phyloP scores from a whole-genome alignment of 352 stramenopile species.

The Pythium aquatile region DNA sequence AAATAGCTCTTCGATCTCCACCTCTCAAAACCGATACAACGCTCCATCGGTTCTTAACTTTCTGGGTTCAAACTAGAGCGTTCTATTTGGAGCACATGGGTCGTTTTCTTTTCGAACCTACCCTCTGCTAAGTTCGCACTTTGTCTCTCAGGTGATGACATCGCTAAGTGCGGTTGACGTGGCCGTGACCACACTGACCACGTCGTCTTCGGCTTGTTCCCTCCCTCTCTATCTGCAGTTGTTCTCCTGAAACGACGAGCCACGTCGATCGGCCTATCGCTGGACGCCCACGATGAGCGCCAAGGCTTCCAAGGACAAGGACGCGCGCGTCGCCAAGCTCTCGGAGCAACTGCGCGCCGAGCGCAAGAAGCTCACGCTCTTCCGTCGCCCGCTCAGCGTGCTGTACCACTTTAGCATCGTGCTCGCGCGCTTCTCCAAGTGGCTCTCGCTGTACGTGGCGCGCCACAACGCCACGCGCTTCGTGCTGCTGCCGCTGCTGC shows the following conservation, averaged over 20 bases:
- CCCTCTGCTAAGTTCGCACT: slow-evolving; percentile 18
- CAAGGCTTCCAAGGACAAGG: slow-evolving; percentile 16
- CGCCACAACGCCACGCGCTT: slow-evolving; percentile 79
- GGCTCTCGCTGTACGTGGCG: slow-evolving; percentile 59
- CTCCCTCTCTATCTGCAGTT: slow-evolving; percentile 4
- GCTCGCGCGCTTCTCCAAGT: slow-evolving; percentile 68
- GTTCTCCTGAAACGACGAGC: slow-evolving; percentile 25
- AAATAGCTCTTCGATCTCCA: neutral
- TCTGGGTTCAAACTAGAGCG: neutral
- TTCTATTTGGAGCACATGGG: slow-evolving; percentile 6
- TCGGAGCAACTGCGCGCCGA: slow-evolving; percentile 65
- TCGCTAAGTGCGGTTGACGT: slow-evolving; percentile 30
- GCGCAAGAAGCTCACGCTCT: slow-evolving; percentile 83
- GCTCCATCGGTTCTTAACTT: neutral
- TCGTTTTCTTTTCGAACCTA: slow-evolving; percentile 3
- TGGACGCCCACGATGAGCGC: slow-evolving; percentile 11
- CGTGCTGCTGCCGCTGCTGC: slow-evolving; percentile 65
- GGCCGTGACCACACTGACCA: slow-evolving; percentile 7
- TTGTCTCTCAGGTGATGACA: slow-evolving; percentile 2
- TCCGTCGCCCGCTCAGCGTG: slow-evolving; percentile 68
- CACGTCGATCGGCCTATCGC: neutral
- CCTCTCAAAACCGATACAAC: neutral
- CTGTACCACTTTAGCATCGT: slow-evolving; percentile 86
- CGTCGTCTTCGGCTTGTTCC: slow-evolving; percentile 2
- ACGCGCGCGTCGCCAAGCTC: slow-evolving; percentile 27